Conservation (phyloP, 257 asterid species). For the Solanum lignicaule region DNA sequence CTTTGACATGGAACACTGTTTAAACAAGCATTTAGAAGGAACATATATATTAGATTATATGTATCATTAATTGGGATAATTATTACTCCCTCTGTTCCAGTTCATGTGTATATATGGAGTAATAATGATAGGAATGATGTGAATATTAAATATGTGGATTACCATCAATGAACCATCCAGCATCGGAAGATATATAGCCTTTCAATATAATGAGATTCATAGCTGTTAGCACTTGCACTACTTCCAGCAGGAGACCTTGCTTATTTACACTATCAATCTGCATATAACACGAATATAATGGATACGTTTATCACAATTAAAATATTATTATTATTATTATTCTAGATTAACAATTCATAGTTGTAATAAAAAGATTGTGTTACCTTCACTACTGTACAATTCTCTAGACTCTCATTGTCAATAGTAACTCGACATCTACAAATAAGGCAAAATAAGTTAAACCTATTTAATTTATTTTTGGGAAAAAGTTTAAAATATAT, state of each 20-base stretch:
- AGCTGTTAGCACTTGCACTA: conserved; percentile 65
- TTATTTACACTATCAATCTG: conserved; percentile 65
- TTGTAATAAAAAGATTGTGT: not conserved
- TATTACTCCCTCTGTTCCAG: not conserved
- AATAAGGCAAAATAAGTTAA: not conserved
- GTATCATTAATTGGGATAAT: not conserved
- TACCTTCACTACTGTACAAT: conserved; percentile 64
- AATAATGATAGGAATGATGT: not conserved
- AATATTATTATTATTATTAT: not conserved
- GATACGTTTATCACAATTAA: not conserved
- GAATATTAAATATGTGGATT: not conserved
- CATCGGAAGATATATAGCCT: conserved; percentile 74
- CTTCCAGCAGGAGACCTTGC: conserved; percentile 64
- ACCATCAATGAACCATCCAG: conserved; percentile 87
- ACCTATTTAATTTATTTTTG: not conserved
- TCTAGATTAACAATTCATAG: not conserved
- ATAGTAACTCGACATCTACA: conserved; percentile 56
- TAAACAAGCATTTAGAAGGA: not conserved
- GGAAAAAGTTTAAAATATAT: too few species aligned
- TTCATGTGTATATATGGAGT: not conserved
- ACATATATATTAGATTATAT: not conserved
- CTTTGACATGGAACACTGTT: conserved; percentile 70
- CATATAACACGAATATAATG: not conserved
- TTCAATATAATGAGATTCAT: conserved; percentile 58
- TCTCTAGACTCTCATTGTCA: conserved; percentile 50